A percentile compares a stretch with the other conserved stretches of the same genome.
Evolutionary conservation across 2,329 filamentous ascomycete species (phyloP).

Genomic region (Aureobasidium vineae): DNA sequence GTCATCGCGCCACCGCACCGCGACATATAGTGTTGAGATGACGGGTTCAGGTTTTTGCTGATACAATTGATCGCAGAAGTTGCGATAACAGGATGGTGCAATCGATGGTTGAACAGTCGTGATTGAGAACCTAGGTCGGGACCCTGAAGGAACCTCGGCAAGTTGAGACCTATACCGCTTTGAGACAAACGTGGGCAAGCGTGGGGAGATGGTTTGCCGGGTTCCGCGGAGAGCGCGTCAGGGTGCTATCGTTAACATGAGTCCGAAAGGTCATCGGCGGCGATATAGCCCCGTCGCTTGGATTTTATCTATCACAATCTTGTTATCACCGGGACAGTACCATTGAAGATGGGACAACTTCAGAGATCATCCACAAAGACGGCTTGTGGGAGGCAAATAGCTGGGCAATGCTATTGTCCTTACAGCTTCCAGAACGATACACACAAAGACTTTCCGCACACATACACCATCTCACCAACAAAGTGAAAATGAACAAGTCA

Average conservation of each 20-base stretch:
- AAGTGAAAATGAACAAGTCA: no score
- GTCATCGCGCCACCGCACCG: not conserved
- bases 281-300: no score
- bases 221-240: not conserved
- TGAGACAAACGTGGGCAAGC: not conserved
- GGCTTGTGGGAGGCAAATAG: no score
- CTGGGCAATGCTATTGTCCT: no score
- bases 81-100: slow-evolving; percentile 16
- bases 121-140: slow-evolving; percentile 4
- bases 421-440: no score
- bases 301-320: no score
- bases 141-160: not conserved
- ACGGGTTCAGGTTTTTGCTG: not conserved
- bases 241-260: slow-evolving; percentile 32
- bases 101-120: slow-evolving; percentile 23
- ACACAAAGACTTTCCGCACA: no score
- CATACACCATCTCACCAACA: no score
- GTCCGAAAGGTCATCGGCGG: no score
- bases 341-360: no score
- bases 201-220: not conserved
- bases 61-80: not conserved
- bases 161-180: slow-evolving; percentile 12
- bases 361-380: no score
- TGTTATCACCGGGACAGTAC: no score
- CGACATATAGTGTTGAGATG: not conserved